Evolutionary conservation across 768 basidiomycete species (phyloP).

Genomic region (Russula foetens): DNA sequence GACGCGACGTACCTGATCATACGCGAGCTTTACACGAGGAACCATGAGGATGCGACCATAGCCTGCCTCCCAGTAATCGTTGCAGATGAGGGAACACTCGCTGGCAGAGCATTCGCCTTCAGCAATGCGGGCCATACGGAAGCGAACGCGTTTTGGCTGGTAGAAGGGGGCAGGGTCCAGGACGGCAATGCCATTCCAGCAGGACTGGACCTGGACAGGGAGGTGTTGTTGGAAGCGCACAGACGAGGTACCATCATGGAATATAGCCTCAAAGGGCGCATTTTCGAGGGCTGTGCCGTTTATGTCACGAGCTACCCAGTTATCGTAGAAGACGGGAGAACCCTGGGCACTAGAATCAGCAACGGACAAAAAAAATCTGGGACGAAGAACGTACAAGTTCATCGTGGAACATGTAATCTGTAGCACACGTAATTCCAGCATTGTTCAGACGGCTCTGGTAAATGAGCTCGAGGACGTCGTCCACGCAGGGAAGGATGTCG

Average conservation of each 20-base stretch:
- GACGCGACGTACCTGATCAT: slow-evolving; percentile 60
- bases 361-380: neutral
- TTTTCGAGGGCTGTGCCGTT: slow-evolving; percentile 98
- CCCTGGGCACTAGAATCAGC: slow-evolving; percentile 31
- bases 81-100: slow-evolving; percentile 95
- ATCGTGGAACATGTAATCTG: slow-evolving; percentile 99
- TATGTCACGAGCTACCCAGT: slow-evolving; percentile 98
- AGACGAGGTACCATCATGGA: slow-evolving; percentile 73
- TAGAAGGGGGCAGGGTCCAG: slow-evolving; percentile 97
- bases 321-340: slow-evolving; percentile 94
- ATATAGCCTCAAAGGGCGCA: slow-evolving; percentile 90
- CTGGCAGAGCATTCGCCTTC: slow-evolving; percentile 92
- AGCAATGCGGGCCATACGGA: slow-evolving; percentile 88
- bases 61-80: slow-evolving; percentile 95
- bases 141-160: slow-evolving; percentile 78
- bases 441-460: slow-evolving; percentile 91
- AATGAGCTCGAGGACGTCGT: slow-evolving; percentile 95
- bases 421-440: slow-evolving; percentile 96
- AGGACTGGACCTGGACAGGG: slow-evolving; percentile 93
- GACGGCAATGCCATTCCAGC: slow-evolving; percentile 97
- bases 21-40: slow-evolving; percentile 91
- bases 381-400: slow-evolving; percentile 55
- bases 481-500: slow-evolving; percentile 95
- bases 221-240: slow-evolving; percentile 86
- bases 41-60: slow-evolving; percentile 98